Conservation (phyloP, 2,329 filamentous ascomycete genomes). For the Grosmannia penicillata region DNA sequence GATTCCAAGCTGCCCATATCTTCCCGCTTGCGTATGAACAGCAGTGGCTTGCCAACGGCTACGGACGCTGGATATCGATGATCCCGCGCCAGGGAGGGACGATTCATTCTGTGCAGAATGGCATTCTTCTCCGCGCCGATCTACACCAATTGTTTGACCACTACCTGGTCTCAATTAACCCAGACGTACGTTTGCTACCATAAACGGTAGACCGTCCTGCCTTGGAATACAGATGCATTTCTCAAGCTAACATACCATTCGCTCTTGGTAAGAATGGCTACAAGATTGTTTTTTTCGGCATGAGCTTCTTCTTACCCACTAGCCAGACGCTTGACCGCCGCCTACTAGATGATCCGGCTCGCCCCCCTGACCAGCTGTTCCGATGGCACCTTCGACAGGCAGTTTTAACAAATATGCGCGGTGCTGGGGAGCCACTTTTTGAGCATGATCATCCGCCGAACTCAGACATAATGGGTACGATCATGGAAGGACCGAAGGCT, state of each 20-base stretch:
- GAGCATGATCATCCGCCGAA: constrained; percentile 3
- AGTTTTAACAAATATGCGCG: not conserved
- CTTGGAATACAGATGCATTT: no score
- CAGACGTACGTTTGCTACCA: not conserved
- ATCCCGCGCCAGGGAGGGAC: not conserved
- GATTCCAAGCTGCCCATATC: not conserved
- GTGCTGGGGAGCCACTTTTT: not conserved
- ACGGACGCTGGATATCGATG: not conserved
- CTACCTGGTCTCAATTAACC: not conserved
- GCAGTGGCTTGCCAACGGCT: not conserved
- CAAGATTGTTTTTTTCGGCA: not conserved
- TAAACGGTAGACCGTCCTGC: no score
- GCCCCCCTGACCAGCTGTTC: not conserved
- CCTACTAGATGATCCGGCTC: not conserved
- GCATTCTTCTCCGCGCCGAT: not conserved
- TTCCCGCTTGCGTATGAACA: constrained; percentile 1
- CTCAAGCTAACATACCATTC: not conserved
- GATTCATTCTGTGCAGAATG: constrained; percentile 1
- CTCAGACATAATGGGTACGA: constrained; percentile 2
- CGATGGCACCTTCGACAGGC: not conserved
- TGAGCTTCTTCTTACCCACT: not conserved
- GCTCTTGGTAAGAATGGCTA: not conserved
- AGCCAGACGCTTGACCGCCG: not conserved
- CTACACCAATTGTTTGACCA: not conserved
- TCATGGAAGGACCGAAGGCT: not conserved